phyloP scores from a whole-genome alignment of 257 asterid species.

The Hygrophila difformis region DNA sequence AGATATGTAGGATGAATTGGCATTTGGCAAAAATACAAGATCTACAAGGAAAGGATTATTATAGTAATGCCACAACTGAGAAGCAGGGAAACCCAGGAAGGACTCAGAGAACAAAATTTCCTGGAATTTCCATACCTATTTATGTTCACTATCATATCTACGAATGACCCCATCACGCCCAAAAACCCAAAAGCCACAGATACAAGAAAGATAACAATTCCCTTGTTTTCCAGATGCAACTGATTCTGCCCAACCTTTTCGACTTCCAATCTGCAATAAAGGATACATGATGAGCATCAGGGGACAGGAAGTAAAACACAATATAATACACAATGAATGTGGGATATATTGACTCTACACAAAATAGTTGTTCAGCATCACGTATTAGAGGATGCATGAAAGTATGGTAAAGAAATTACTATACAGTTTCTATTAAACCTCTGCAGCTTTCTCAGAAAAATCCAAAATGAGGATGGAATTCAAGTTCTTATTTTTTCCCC shows the following conservation, averaged over 20 bases:
- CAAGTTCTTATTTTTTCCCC: too few relatives aligned
- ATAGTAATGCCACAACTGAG: conserved; percentile 41
- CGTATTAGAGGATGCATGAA: too few relatives aligned
- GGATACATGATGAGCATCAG: neutral
- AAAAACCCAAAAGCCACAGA: conserved; percentile 47
- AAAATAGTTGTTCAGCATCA: too few relatives aligned
- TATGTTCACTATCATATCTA: conserved; percentile 32
- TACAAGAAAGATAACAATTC: conserved; percentile 53
- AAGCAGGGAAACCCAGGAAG: conserved; percentile 68
- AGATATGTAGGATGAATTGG: too few relatives aligned
- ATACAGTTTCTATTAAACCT: too few relatives aligned
- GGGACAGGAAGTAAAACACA: too few relatives aligned
- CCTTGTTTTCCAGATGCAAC: conserved; percentile 76
- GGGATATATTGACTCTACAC: too few relatives aligned
- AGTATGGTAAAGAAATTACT: too few relatives aligned
- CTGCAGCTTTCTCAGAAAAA: too few relatives aligned
- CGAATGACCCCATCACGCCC: conserved; percentile 36
- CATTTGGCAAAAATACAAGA: conserved; percentile 13
- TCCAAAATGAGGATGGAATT: too few relatives aligned
- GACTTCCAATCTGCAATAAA: conserved; percentile 55
- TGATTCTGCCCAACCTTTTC: conserved; percentile 51
- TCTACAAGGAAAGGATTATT: conserved; percentile 45
- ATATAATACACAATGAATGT: too few relatives aligned
- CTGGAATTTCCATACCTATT: conserved; percentile 33
- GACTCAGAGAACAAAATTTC: conserved; percentile 56